Conservation (phyloP, 768 basidiomycete genomes). For the Lactarius deliciosus region DNA sequence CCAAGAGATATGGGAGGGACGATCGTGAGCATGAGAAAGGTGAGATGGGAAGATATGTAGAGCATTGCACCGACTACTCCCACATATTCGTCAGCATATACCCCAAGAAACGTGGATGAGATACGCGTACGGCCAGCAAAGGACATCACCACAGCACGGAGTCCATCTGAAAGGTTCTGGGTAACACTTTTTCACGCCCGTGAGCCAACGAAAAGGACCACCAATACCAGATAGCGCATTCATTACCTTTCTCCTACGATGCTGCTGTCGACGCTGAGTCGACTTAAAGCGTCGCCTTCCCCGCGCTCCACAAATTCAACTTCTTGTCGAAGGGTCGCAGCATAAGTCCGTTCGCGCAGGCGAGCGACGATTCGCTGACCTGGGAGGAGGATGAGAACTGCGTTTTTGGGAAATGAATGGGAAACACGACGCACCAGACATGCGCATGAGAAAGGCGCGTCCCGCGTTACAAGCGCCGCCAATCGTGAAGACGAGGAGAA, state of each 20-base stretch:
- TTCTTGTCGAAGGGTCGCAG: constrained; percentile 83
- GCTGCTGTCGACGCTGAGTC: constrained; percentile 86
- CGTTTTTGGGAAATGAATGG: not conserved
- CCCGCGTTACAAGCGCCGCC: constrained; percentile 87
- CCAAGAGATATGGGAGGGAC: constrained; percentile 87
- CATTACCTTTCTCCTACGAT: constrained; percentile 90
- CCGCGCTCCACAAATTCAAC: constrained; percentile 91
- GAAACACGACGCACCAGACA: constrained; percentile 57
- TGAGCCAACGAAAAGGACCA: constrained; percentile 2
- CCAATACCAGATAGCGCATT: not conserved
- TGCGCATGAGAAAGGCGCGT: constrained; percentile 80
- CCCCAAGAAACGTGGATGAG: not conserved
- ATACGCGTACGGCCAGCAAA: constrained; percentile 79
- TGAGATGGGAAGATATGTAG: constrained; percentile 85
- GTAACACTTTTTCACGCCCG: constrained; percentile 50
- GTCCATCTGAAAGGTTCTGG: constrained; percentile 76
- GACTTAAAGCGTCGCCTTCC: constrained; percentile 90
- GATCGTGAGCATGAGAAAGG: constrained; percentile 87
- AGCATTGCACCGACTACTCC: constrained; percentile 88
- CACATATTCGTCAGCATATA: not conserved
- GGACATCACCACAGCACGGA: constrained; percentile 86
- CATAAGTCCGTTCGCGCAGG: constrained; percentile 77
- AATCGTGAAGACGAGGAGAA: constrained; percentile 77
- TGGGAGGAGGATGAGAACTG: constrained; percentile 29
- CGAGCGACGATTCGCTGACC: constrained; percentile 91